These are phyloP conservation scores for Kazachstania kunashirensis DNA, from an alignment of 805 yeast genomes.

Conservation along the genomic window DNA sequence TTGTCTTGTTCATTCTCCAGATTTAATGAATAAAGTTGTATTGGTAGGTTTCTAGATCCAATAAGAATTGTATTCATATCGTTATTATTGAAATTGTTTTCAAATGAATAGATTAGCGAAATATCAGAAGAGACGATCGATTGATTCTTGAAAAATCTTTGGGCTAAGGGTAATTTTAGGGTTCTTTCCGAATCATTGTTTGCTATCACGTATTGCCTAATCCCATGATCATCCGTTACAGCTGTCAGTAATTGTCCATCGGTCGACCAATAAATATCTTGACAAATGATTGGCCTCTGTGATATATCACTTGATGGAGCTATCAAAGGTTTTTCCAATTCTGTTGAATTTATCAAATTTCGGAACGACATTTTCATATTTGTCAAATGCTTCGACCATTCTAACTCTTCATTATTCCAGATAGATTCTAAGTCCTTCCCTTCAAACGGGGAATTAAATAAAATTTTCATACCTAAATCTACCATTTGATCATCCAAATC, in stretches of 20 bases:
- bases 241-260: slow-evolving; percentile 34
- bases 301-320: no score
- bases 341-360: no score
- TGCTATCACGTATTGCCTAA: slow-evolving; percentile 32
- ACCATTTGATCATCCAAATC: no score
- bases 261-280: slow-evolving; percentile 30
- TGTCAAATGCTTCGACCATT: no score
- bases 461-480: no score
- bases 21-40: slow-evolving; percentile 26
- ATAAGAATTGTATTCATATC: slow-evolving; percentile 21
- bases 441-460: no score
- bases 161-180: slow-evolving; percentile 27
- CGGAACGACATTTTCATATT: no score
- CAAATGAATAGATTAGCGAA: slow-evolving; percentile 32
- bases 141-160: slow-evolving; percentile 24
- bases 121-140: slow-evolving; percentile 28
- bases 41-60: slow-evolving; percentile 29
- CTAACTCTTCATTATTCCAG: no score
- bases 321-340: no score
- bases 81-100: slow-evolving; percentile 11
- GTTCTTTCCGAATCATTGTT: neutral
- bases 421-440: no score
- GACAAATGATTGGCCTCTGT: slow-evolving; percentile 21
- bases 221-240: slow-evolving; percentile 30
- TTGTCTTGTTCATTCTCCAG: slow-evolving; percentile 8